Conservation (phyloP, 306 rosid genomes). For the Fagus crenata region DNA sequence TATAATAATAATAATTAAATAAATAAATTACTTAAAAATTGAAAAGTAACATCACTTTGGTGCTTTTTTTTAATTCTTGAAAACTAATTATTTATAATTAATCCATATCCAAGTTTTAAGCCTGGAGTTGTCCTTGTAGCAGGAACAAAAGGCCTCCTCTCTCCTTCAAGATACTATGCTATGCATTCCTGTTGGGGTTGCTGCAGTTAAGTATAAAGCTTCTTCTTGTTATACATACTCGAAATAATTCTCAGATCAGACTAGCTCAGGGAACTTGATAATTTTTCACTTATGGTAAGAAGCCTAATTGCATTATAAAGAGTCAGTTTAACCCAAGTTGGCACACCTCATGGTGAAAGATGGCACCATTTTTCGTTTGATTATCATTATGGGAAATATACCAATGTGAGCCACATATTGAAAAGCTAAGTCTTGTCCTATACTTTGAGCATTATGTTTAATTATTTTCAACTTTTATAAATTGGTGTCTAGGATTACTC, state of each 20-base stretch:
- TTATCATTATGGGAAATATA: too few species aligned
- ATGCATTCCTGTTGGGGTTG: constrained; percentile 10
- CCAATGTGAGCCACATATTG: too few species aligned
- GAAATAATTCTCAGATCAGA: neutral
- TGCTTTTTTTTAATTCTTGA: too few species aligned
- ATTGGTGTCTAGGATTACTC: constrained; percentile 3
- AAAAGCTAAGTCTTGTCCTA: too few species aligned
- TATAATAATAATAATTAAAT: neutral
- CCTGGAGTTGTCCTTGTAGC: neutral
- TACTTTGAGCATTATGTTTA: neutral
- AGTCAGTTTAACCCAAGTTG: too few species aligned
- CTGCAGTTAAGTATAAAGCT: constrained; percentile 5
- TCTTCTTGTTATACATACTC: neutral
- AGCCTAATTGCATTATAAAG: neutral
- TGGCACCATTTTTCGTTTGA: too few species aligned
- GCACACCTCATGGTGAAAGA: too few species aligned
- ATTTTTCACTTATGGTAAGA: neutral
- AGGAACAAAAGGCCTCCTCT: constrained; percentile 23
- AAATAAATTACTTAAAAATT: neutral
- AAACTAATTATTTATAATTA: neutral
- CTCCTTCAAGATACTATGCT: constrained; percentile 13
- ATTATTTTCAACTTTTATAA: neutral
- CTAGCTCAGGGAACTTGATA: neutral
- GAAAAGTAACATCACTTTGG: neutral
- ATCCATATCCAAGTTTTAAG: neutral